Conservation (phyloP, 1,284 basidiomycete species). For the Dichomitus squalens region DNA sequence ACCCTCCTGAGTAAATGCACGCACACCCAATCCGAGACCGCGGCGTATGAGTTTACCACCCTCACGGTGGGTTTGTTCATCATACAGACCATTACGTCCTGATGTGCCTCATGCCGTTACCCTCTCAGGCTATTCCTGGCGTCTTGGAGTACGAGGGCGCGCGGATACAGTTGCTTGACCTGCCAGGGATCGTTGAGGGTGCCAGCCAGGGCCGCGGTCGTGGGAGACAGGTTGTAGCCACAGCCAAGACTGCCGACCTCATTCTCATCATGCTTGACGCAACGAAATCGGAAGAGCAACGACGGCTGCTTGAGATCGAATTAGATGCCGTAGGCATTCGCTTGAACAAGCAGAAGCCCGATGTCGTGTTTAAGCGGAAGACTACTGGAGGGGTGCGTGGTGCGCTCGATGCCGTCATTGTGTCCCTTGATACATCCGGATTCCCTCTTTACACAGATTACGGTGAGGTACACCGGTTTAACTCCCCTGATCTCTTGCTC, state of each 20-base stretch:
- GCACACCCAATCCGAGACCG: slow-evolving; percentile 86
- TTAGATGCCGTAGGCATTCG: slow-evolving; percentile 96
- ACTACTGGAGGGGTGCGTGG: slow-evolving; percentile 86
- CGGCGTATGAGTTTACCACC: slow-evolving; percentile 96
- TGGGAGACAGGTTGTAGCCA: slow-evolving; percentile 94
- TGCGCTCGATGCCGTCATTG: slow-evolving; percentile 4
- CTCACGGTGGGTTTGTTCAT: slow-evolving; percentile 63
- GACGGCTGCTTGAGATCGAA: slow-evolving; percentile 86
- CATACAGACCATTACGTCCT: neutral
- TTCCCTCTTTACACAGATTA: slow-evolving; percentile 44
- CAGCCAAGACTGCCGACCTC: slow-evolving; percentile 95
- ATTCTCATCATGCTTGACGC: slow-evolving; percentile 96
- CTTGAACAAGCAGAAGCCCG: slow-evolving; percentile 87
- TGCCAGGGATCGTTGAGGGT: slow-evolving; percentile 98
- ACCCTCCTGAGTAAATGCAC: slow-evolving; percentile 93
- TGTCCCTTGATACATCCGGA: neutral
- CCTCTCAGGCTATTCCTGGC: slow-evolving; percentile 83
- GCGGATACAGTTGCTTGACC: slow-evolving; percentile 90
- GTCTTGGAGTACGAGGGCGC: slow-evolving; percentile 94
- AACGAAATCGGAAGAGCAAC: slow-evolving; percentile 95
- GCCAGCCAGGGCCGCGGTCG: slow-evolving; percentile 93
- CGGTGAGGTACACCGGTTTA: slow-evolving; percentile 36
- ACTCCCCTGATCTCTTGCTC: slow-evolving; percentile 5
- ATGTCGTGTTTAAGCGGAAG: slow-evolving; percentile 85
- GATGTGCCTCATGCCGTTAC: slow-evolving; percentile 8